A percentile compares a stretch with the other conserved stretches of the same genome.
Evolutionary conservation across 164 flowering plant species (phyloP).

Genomic region (Piper betle): DNA sequence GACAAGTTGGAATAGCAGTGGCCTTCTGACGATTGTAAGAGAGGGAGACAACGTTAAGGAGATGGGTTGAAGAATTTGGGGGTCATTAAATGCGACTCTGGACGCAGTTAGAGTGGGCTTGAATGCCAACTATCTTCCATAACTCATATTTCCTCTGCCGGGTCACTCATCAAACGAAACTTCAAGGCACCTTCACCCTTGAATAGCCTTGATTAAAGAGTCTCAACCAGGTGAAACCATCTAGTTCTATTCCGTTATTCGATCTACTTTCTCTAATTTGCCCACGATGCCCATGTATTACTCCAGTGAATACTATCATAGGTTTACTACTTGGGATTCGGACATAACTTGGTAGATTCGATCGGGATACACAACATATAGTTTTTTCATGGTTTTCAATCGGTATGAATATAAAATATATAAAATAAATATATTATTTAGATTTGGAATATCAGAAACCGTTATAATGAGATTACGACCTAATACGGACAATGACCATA

Average conservation of each 20-base stretch:
- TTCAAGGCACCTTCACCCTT: constrained; percentile 39
- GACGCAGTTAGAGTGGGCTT: constrained; percentile 41
- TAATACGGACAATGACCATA: too few species aligned
- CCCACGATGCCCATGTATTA: too few species aligned
- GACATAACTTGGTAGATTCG: too few species aligned
- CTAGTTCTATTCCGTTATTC: background rate
- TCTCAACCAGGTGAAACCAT: constrained; percentile 12
- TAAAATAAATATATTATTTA: too few species aligned
- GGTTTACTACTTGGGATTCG: too few species aligned
- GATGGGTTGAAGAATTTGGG: background rate
- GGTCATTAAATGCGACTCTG: constrained; percentile 21
- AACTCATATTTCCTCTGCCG: constrained; percentile 43
- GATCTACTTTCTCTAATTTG: too few species aligned
- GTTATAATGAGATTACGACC: too few species aligned
- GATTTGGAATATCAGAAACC: too few species aligned
- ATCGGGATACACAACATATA: too few species aligned
- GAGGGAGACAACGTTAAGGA: background rate
- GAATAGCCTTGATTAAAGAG: constrained; percentile 9
- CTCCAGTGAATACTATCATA: too few species aligned
- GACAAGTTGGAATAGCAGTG: background rate
- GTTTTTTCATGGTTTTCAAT: too few species aligned
- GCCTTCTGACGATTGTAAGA: background rate
- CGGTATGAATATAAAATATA: too few species aligned
- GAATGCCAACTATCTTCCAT: constrained; percentile 31
- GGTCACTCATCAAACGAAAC: constrained; percentile 28